Evolutionary conservation across 805 yeast genomes (phyloP).

Genomic region (Candida palmyrensis): DNA sequence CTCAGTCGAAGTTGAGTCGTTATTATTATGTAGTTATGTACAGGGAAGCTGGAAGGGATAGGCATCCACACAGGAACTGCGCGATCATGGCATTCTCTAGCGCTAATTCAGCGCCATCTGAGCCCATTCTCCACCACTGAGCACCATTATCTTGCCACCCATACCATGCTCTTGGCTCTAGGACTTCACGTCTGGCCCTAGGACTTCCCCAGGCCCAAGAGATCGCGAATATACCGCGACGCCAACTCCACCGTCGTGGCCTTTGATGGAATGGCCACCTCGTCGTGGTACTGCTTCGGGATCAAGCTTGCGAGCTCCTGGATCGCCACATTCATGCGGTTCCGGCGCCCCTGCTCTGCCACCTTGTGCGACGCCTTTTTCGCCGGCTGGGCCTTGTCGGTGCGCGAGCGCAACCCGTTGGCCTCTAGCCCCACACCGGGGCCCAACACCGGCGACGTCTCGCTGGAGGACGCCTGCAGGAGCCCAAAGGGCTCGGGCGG

Average conservation of each 20-base stretch:
- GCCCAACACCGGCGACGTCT: background rate
- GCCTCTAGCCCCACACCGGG: background rate
- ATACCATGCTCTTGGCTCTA: too few species aligned
- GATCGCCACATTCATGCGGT: slow-evolving; percentile 85
- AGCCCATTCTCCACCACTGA: too few species aligned
- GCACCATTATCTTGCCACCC: too few species aligned
- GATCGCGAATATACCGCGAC: slow-evolving; percentile 52
- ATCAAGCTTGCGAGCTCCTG: slow-evolving; percentile 65
- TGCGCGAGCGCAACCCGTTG: background rate
- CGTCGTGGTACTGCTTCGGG: slow-evolving; percentile 56
- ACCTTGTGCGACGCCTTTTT: slow-evolving; percentile 78
- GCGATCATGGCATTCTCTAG: too few species aligned
- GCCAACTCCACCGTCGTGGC: slow-evolving; percentile 96
- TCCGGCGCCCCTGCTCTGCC: slow-evolving; percentile 95
- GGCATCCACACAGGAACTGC: too few species aligned
- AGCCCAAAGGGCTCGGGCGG: too few species aligned
- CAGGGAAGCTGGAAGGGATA: too few species aligned
- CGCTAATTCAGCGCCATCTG: too few species aligned
- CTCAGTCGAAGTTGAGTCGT: too few species aligned
- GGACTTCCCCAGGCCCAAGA: too few species aligned
- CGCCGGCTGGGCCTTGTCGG: slow-evolving; percentile 15
- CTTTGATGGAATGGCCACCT: slow-evolving; percentile 69
- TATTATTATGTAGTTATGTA: too few species aligned
- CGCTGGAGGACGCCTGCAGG: background rate
- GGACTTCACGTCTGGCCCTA: too few species aligned